phyloP scores from a whole-genome alignment of 768 basidiomycete species.

The Pisolithus tinctorius region DNA sequence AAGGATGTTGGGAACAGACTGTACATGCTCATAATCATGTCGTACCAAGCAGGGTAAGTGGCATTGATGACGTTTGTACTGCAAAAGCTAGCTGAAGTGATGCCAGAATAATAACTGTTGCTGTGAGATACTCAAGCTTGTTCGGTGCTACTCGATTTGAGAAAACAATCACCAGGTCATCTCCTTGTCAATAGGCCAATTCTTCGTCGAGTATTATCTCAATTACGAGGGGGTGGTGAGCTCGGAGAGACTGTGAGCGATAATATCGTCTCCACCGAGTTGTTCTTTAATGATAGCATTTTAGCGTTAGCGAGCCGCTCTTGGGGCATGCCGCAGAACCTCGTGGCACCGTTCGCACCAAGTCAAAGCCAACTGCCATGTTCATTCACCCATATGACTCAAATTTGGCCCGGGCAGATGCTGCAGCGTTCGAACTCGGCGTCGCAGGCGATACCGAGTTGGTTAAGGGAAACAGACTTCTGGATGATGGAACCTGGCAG shows the following conservation, averaged over 20 bases:
- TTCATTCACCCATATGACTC: conserved; percentile 60
- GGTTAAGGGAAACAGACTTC: conserved; percentile 33
- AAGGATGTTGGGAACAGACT: conserved; percentile 31
- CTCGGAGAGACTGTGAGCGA: conserved; percentile 16
- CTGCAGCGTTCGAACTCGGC: conserved; percentile 49
- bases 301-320: conserved; percentile 20
- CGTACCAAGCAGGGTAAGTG: conserved; percentile 61
- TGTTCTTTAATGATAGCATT: background rate
- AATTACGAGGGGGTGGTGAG: conserved; percentile 9
- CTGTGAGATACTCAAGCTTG: conserved; percentile 11
- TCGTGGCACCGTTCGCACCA: conserved; percentile 34
- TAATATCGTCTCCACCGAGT: background rate
- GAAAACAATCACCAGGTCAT: conserved; percentile 36
- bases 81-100: background rate
- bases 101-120: conserved; percentile 19
- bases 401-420: conserved; percentile 62
- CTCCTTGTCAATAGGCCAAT: conserved; percentile 51
- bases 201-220: conserved; percentile 38
- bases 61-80: background rate
- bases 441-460: conserved; percentile 42
- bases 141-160: background rate
- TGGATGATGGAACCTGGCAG: conserved; percentile 41
- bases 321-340: conserved; percentile 14
- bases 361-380: conserved; percentile 50
- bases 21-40: conserved; percentile 73